phyloP scores from a whole-genome alignment of 129 eudicot genomes.

The Escallonia herrerae region DNA sequence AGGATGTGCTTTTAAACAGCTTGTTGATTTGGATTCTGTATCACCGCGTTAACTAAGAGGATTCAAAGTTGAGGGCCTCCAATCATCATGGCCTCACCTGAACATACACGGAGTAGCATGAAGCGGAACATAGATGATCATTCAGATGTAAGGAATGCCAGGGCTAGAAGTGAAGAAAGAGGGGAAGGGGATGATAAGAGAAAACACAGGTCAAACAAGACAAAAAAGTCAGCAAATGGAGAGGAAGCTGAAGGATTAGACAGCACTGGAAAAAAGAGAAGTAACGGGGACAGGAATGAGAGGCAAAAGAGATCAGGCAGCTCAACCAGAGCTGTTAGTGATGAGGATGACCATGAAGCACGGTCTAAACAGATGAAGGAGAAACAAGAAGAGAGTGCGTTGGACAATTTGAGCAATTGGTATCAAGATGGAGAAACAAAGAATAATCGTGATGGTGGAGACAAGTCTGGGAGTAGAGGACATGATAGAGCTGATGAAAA shows the following conservation, averaged over 20 bases:
- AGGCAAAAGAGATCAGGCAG: conserved; percentile 62
- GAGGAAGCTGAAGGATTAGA: conserved; percentile 69
- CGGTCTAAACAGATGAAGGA: conserved; percentile 53
- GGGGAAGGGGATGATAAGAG: conserved; percentile 60
- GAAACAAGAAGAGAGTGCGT: conserved; percentile 67
- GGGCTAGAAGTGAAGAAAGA: conserved; percentile 46
- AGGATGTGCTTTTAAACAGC: too few species aligned
- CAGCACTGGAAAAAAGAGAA: conserved; percentile 45
- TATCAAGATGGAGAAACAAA: conserved; percentile 83
- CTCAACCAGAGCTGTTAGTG: conserved; percentile 49
- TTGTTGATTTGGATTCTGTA: not conserved
- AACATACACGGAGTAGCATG: conserved; percentile 34
- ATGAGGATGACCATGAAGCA: conserved; percentile 66
- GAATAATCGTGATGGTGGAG: conserved; percentile 44
- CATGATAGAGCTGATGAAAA: conserved; percentile 38
- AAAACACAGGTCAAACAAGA: conserved; percentile 57
- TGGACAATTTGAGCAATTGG: conserved; percentile 76
- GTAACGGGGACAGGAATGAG: conserved; percentile 46
- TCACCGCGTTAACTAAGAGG: not conserved
- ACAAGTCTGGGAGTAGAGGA: conserved; percentile 39
- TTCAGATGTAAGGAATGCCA: conserved; percentile 45
- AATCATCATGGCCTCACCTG: conserved; percentile 70
- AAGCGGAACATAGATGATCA: conserved; percentile 53
- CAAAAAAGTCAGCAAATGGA: conserved; percentile 46
- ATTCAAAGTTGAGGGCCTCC: not conserved